Base-by-base conservation (phyloP, 495 filamentous ascomycete genomes). In the Tetracladium setigerum region DNA sequence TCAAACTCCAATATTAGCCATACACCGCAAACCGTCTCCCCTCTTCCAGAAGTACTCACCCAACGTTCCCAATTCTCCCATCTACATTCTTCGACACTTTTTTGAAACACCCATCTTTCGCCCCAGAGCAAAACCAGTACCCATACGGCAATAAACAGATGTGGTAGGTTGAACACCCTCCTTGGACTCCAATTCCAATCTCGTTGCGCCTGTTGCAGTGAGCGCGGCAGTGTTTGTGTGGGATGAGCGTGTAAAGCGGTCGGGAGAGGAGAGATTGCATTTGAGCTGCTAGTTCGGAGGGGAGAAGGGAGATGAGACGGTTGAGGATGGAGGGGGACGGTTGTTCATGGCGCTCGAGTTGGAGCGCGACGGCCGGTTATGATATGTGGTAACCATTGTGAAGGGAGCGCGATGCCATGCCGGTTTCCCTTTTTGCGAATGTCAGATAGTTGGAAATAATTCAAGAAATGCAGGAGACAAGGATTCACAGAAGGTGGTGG, bases 61-160 rank as follows among this genome's bases (percentile, higher is more conserved):
- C 91, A 97, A 63, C 77, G 73, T 66, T 96, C 92, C 92, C 92
- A 98, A 38, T 71, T 74, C 19, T 73, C 71, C 92, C 92, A 98
- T 34, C 73, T 62, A 62, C 92, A 98, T n/a, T 61, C 66, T 42
- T 76, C 72, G 11, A 95, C 71, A 46, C 70, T 77, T 41, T 72
- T 73, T 35, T 72, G 66, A 57, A 92, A 97, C 18, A 83, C 76
- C 50, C 74, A 82, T 52, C 86, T 71, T 67, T 98, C 92, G 5
- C 92, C 91, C 85, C 88, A 91, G 62, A 89, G 86, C 48, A 96
- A 53, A 11, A 83, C 67, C 13, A 86, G 57, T n/a, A 89, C 40
- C 91, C 91, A 98, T 10, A 86, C 19, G 4, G 74, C 58, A 11
- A 86, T 76, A 44, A 95, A 63, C 12, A 77, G 58, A 61, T 87